phyloP scores from a whole-genome alignment of 371 early-diverging fungal species.

The Saksenaea vasiformis region DNA sequence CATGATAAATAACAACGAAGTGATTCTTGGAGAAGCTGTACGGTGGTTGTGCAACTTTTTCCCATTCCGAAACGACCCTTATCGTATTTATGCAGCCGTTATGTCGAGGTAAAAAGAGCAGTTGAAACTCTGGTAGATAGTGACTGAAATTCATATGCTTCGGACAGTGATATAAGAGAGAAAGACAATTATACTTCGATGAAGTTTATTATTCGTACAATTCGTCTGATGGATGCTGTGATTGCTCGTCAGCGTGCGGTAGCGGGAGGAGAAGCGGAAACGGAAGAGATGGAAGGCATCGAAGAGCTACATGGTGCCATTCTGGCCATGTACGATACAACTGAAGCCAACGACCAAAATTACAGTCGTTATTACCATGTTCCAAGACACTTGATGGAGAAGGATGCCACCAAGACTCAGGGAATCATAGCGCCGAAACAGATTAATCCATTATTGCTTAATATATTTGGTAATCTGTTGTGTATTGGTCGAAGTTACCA shows the following conservation, averaged over 20 bases:
- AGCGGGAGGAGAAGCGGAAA: not conserved
- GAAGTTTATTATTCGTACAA: slow-evolving; percentile 52
- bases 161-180: slow-evolving; percentile 6
- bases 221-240: slow-evolving; percentile 47
- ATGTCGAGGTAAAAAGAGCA: slow-evolving; percentile 46
- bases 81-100: slow-evolving; percentile 54
- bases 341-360: slow-evolving; percentile 16
- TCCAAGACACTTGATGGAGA: not conserved
- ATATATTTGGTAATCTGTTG: slow-evolving; percentile 65
- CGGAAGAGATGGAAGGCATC: slow-evolving; percentile 19
- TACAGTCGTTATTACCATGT: slow-evolving; percentile 18
- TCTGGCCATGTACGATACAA: slow-evolving; percentile 23
- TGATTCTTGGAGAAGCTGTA: slow-evolving; percentile 37
- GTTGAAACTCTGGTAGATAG: not conserved
- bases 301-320: slow-evolving; percentile 19
- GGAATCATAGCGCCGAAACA: slow-evolving; percentile 4
- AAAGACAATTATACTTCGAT: slow-evolving; percentile 21
- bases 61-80: slow-evolving; percentile 53
- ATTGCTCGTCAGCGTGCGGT: slow-evolving; percentile 4
- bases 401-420: not conserved
- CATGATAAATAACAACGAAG: slow-evolving; percentile 37
- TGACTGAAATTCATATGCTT: not conserved
- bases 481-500: slow-evolving; percentile 54
- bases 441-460: slow-evolving; percentile 48
- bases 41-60: slow-evolving; percentile 52